Evolutionary conservation across 768 basidiomycete species (phyloP).

Genomic region (Mycena belliarum): DNA sequence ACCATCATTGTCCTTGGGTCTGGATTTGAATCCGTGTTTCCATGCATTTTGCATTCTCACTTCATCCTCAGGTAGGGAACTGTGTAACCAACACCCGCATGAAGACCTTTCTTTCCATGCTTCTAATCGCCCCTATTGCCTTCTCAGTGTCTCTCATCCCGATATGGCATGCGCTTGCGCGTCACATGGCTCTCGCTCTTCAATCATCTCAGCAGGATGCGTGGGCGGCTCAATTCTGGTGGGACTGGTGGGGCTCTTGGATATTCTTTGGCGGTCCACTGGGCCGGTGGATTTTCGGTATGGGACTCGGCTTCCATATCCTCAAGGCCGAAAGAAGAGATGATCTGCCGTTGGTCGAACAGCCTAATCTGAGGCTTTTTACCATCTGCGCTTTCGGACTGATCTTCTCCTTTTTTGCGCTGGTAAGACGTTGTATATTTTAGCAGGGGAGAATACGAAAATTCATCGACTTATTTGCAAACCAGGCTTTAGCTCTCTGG

Average conservation of each 20-base stretch:
- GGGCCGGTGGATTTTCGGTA: constrained; percentile 43
- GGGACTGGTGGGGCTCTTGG: constrained; percentile 47
- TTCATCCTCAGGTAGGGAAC: constrained; percentile 37
- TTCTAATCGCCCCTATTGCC: constrained; percentile 34
- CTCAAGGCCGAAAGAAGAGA: constrained; percentile 24
- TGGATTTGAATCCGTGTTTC: not conserved
- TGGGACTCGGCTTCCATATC: constrained; percentile 35
- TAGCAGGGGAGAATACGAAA: no score
- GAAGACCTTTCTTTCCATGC: constrained; percentile 37
- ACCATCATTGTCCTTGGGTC: constrained; percentile 51
- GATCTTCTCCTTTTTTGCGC: constrained; percentile 36
- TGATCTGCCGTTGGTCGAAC: constrained; percentile 32
- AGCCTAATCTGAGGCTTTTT: constrained; percentile 38
- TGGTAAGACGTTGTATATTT: constrained; percentile 27
- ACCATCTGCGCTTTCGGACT: constrained; percentile 26
- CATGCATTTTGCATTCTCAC: not conserved
- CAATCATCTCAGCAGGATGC: constrained; percentile 29
- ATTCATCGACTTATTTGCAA: not conserved
- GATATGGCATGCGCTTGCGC: constrained; percentile 26
- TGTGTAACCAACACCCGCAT: constrained; percentile 41
- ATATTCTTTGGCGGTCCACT: constrained; percentile 43
- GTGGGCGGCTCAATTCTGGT: constrained; percentile 38
- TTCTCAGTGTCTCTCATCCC: constrained; percentile 33
- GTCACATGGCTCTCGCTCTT: constrained; percentile 33
- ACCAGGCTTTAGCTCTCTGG: constrained; percentile 32